Conservation (phyloP, 1,284 basidiomycete species). For the Mycosarcoma maydis region DNA sequence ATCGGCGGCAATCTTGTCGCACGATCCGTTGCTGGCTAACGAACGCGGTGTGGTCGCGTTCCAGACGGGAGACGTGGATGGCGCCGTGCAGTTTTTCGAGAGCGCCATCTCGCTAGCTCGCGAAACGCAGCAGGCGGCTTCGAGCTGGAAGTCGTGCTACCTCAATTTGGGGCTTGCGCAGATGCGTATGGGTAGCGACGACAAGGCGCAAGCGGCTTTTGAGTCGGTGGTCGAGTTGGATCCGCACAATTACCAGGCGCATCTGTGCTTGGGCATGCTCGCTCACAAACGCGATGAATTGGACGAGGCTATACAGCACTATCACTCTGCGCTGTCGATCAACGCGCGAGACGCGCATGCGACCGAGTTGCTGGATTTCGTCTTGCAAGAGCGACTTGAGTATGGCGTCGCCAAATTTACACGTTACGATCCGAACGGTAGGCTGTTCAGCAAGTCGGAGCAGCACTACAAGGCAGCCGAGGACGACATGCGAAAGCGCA, state of each 20-base stretch:
- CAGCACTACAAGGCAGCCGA: background rate
- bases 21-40: conserved; percentile 88
- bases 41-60: conserved; percentile 93
- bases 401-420: conserved; percentile 21
- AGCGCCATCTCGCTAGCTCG: conserved; percentile 71
- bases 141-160: conserved; percentile 85
- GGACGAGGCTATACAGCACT: conserved; percentile 56
- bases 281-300: conserved; percentile 51
- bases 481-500: background rate
- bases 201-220: conserved; percentile 40
- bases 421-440: conserved; percentile 17
- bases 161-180: conserved; percentile 68
- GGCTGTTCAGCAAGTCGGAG: background rate
- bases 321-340: conserved; percentile 55
- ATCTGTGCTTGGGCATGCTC: conserved; percentile 57
- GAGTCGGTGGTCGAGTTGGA: conserved; percentile 55
- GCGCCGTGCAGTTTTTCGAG: conserved; percentile 71
- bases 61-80: conserved; percentile 78
- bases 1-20: conserved; percentile 79
- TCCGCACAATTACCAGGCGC: conserved; percentile 52
- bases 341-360: conserved; percentile 47
- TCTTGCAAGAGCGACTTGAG: conserved; percentile 49
- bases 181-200: conserved; percentile 30
- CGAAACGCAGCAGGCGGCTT: conserved; percentile 82
- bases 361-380: conserved; percentile 52